Evolutionary conservation across 192 early-diverging fungal genomes (phyloP), one percentile per base, ranked within the genome.

Genomic region (Umbelopsis sp.): DNA sequence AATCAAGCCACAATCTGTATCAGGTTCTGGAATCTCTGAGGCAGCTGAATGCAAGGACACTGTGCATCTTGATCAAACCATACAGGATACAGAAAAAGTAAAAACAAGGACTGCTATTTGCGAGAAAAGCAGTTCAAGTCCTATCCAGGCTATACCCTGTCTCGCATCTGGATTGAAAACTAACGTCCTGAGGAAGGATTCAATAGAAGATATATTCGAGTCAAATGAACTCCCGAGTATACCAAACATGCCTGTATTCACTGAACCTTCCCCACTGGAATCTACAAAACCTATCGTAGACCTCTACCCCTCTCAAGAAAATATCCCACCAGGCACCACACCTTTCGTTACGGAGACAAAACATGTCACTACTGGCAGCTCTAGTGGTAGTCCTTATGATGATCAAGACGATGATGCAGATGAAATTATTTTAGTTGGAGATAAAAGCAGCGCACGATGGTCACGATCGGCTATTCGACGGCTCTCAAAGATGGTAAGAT

Each of bases 341-440:
- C 38, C 38, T 16, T 49, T 17, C 1, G 47, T 49, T 21, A n/a
- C 47, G 5, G 14, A 49, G 16, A 0, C 31, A 20, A 17, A 31
- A 34, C 26, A 17, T n/a, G 31, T 62, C 4, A 62, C 8, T 36
- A 14, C 26, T 36, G 4, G 14, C 34, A 20, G 9, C 1, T 62
- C 32, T 14, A 62, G 56, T 34, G 16, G 16, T 34, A 32, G 31
- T 34, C 56, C 11, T 32, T 14, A n/a, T 31, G 11, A 62, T 26
- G 52, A 53, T 53, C 29, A 62, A 34, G 56, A 34, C 31, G 56
- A 34, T 34, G 56, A 62, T 62, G 26, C 17, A 20, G 56, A 62
- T 31, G 56, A 62, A 6, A 26, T 62, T 0, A 62, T 62, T 34
- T 12, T 62, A 20, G 56, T 62, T 29, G 56, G 56, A 31, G 56